phyloP scores from a whole-genome alignment of 768 basidiomycete species.

The Mrakia frigida region DNA sequence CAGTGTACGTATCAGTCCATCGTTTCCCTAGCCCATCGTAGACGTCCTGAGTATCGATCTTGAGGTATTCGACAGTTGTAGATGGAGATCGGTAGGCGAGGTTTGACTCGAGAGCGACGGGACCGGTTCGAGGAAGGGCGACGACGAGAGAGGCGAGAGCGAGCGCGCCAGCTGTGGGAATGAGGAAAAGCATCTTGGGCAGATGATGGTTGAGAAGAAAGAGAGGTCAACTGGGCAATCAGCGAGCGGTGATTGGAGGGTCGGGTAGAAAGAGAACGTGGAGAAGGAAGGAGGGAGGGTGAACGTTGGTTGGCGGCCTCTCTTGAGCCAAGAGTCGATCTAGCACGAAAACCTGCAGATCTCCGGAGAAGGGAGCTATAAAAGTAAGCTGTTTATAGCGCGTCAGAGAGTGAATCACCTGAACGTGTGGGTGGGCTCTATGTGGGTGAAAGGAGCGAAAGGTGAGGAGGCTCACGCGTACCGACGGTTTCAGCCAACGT shows the following conservation, averaged over 20 bases:
- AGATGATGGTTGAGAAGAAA: background rate
- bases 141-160: background rate
- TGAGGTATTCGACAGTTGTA: constrained; percentile 27
- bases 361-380: no score
- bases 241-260: background rate
- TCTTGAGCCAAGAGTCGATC: background rate
- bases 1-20: constrained; percentile 36
- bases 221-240: background rate
- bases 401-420: background rate
- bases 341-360: background rate
- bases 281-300: background rate
- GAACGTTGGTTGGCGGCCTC: background rate
- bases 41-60: constrained; percentile 9
- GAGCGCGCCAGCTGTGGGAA: background rate
- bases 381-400: background rate
- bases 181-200: background rate
- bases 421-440: no score
- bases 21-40: constrained; percentile 29
- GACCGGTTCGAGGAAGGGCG: background rate
- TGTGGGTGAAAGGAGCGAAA: background rate
- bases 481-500: background rate
- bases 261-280: background rate
- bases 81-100: constrained; percentile 35
- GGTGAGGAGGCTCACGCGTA: background rate
- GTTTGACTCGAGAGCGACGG: constrained; percentile 18